Evolutionary conservation across 2,329 filamentous ascomycete genomes (phyloP).

Genomic region (Botrytis paeoniae): DNA sequence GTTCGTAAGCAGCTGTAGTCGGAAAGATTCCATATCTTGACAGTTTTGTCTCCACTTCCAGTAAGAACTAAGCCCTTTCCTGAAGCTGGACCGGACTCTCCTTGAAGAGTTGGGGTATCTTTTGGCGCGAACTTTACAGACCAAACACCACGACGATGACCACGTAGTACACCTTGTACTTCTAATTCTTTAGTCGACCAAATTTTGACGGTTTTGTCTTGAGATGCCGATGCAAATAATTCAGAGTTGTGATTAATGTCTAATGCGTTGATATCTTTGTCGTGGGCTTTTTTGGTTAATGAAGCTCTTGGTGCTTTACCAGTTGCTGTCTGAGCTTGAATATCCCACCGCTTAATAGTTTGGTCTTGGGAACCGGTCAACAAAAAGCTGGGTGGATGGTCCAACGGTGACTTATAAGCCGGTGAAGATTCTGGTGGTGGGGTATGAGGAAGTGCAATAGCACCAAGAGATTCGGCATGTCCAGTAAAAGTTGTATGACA

Average conservation of each 20-base stretch:
- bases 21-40: conserved; percentile 89
- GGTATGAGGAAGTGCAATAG: conserved; percentile 75
- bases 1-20: conserved; percentile 93
- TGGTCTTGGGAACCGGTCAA: conserved; percentile 93
- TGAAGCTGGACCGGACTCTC: conserved; percentile 68
- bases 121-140: conserved; percentile 85
- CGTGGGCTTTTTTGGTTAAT: conserved; percentile 92
- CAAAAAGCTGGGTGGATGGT: conserved; percentile 77
- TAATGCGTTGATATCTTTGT: conserved; percentile 97
- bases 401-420: conserved; percentile 69
- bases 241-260: conserved; percentile 71
- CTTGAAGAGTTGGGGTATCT: conserved; percentile 69
- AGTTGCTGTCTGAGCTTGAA: conserved; percentile 46
- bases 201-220: conserved; percentile 95
- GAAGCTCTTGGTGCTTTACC: conserved; percentile 62
- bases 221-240: conserved; percentile 93
- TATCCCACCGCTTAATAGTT: conserved; percentile 92
- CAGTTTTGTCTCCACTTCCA: conserved; percentile 91
- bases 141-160: conserved; percentile 95
- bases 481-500: conserved; percentile 83
- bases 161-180: conserved; percentile 83
- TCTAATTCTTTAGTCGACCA: conserved; percentile 91
- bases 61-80: conserved; percentile 82
- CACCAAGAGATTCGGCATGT: conserved; percentile 90
- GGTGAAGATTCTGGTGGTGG: conserved; percentile 65